Base-by-base conservation (phyloP, 768 basidiomycete species). In the Nidula microcarpa region DNA sequence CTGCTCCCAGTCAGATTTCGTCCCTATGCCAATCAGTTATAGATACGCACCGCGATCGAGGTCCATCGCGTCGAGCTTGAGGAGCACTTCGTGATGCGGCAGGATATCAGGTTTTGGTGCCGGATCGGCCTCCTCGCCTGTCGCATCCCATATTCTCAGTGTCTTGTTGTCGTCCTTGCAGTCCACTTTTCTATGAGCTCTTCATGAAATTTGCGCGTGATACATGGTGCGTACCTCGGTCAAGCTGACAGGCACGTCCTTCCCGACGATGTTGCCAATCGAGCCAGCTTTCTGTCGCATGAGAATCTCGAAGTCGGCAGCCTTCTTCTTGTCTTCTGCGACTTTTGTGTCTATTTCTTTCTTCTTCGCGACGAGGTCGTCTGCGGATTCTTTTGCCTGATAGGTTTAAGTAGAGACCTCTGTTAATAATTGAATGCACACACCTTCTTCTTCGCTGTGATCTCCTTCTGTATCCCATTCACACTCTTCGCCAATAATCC, bases 41-140 rank as follows among this genome's bases (percentile, higher is more conserved):
- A 30, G 23, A 30, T 30, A 30, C 23, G 23, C 23, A 47, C 93
- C 97, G 68, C 97, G 82, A 68, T 99, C 97, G 45, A 97, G 85
- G 68, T 98, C 97, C 82, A 96, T 94, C 18, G 93, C 94, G 63
- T 97, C 97, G 30, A 99, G 74, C 43, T 93, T 82, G 46, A 94
- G 81, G 46, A 99, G 80, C 23, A 98, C 93, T 74, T 99, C 97
- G 62, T 99, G 95, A 68, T 99, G 97, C n/a, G 96, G 87, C 72
- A 98, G 80, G 64, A 98, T 93, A 47, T 81, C 87, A 3, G 78
- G 73, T 65, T 81, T 83, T 60, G 84, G 80, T 60, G 87, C 81
- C 18, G 87, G 89, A 59, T 91, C 84, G 32, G 74, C 86, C 54
- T 82, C 76, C 18, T 86, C 82, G 6, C 87, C 89, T 36, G 84